Percentiles rank a stretch among this genome's conserved stretches.
phyloP scores from a whole-genome alignment of 202 grass and related monocot species.

The Sporobolus alterniflorus region DNA sequence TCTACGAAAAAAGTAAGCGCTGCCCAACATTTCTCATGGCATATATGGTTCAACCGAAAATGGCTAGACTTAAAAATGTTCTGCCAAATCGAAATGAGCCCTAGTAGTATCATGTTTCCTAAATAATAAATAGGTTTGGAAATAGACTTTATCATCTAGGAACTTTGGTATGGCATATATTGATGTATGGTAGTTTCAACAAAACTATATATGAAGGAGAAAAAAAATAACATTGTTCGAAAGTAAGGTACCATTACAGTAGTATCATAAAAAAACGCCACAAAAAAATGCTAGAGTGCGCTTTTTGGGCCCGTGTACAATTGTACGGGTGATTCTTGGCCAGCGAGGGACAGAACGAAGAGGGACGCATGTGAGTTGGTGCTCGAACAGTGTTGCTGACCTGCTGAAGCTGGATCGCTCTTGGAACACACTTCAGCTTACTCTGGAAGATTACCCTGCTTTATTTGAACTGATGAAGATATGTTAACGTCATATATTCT shows the following conservation, averaged over 20 bases:
- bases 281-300: neutral
- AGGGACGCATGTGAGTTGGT: slow-evolving; percentile 45
- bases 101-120: too few relatives aligned
- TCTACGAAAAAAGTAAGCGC: too few relatives aligned
- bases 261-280: too few relatives aligned
- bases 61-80: too few relatives aligned
- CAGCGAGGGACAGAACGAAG: slow-evolving; percentile 14
- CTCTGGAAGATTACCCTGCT: too few relatives aligned
- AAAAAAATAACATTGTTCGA: neutral
- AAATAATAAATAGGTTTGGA: too few relatives aligned
- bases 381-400: slow-evolving; percentile 30
- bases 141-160: too few relatives aligned
- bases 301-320: neutral
- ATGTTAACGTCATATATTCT: neutral
- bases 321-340: slow-evolving; percentile 3
- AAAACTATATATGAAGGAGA: neutral
- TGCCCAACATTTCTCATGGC: too few relatives aligned
- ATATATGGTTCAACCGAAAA: too few relatives aligned
- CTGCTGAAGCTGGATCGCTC: neutral
- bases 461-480: neutral
- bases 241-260: neutral
- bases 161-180: too few relatives aligned
- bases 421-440: neutral
- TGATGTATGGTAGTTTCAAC: too few relatives aligned
- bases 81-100: too few relatives aligned